Evolutionary conservation across 2,329 filamentous ascomycete species (phyloP).

Genomic region (Colletotrichum sansevieriae): DNA sequence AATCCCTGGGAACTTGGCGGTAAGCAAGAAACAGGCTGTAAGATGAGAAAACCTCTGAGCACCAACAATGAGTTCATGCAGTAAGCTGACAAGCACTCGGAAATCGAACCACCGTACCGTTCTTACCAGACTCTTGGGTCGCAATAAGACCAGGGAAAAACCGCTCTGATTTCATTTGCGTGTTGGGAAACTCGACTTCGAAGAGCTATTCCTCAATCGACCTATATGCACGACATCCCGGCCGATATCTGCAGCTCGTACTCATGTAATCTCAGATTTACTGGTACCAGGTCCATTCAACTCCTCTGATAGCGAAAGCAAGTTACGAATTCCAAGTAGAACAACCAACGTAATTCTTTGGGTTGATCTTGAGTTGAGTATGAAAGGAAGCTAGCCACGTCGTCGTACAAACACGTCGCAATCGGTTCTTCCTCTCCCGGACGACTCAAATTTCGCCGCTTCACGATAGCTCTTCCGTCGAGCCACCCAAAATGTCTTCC

Average conservation of each 20-base stretch:
- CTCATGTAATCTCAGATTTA: constrained; percentile 1
- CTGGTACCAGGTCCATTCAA: not conserved
- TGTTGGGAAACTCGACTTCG: not conserved
- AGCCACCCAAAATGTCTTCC: constrained; percentile 14
- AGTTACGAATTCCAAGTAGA: not conserved
- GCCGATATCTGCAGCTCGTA: constrained; percentile 8
- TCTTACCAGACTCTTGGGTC: constrained; percentile 1
- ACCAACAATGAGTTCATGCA: not conserved
- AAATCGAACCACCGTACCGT: not conserved
- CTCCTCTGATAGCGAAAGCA: not conserved
- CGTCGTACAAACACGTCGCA: not conserved
- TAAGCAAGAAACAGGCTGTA: not conserved
- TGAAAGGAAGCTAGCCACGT: not conserved
- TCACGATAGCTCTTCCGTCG: not conserved
- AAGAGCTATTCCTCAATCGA: constrained; percentile 12
- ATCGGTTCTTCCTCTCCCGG: not conserved
- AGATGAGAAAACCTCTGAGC: too few species aligned
- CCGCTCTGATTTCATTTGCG: not conserved
- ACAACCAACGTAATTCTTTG: not conserved
- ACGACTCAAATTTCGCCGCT: not conserved
- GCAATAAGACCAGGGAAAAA: not conserved
- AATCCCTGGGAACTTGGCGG: too few species aligned
- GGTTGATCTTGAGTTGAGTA: not conserved
- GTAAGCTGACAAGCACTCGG: constrained; percentile 8
- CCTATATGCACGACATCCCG: constrained; percentile 15